Evolutionary conservation across 2,329 filamentous ascomycete species (phyloP).

Genomic region (Diaporthe capsici): DNA sequence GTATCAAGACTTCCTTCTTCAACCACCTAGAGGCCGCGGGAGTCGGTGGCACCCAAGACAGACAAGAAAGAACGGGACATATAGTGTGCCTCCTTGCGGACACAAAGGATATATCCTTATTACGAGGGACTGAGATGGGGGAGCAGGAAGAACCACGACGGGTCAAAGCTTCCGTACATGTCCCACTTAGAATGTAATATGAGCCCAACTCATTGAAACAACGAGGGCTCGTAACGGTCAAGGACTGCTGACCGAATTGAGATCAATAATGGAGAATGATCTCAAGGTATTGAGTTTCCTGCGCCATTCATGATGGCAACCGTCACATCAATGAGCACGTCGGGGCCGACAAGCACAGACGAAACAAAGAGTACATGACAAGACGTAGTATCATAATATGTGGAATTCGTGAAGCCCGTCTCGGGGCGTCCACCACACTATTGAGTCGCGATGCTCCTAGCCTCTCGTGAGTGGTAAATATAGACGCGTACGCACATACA

Average conservation of each 20-base stretch:
- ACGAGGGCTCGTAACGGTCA: no score
- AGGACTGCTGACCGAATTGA: no score
- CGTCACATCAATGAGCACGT: no score
- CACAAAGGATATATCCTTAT: not conserved
- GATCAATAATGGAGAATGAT: no score
- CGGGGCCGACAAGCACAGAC: not conserved
- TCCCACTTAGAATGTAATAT: no score
- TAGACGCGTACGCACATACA: slow-evolving; percentile 13
- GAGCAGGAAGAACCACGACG: not conserved
- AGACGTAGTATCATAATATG: not conserved
- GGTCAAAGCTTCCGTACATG: not conserved
- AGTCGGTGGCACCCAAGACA: not conserved
- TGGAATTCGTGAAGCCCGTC: slow-evolving; percentile 22
- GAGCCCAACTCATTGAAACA: no score
- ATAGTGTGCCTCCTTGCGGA: not conserved
- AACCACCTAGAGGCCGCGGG: not conserved
- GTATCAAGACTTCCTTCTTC: no score
- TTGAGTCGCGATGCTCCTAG: slow-evolving; percentile 37
- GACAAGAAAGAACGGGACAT: not conserved
- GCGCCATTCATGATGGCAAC: no score
- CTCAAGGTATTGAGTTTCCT: not conserved
- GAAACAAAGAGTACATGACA: not conserved
- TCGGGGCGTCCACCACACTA: slow-evolving; percentile 2
- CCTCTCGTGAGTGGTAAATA: slow-evolving; percentile 9
- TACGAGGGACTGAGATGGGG: not conserved